Percentiles rank a stretch among this genome's conserved stretches.
phyloP scores from a whole-genome alignment of 2,329 filamentous ascomycete species.

The Elsinoe perseae region DNA sequence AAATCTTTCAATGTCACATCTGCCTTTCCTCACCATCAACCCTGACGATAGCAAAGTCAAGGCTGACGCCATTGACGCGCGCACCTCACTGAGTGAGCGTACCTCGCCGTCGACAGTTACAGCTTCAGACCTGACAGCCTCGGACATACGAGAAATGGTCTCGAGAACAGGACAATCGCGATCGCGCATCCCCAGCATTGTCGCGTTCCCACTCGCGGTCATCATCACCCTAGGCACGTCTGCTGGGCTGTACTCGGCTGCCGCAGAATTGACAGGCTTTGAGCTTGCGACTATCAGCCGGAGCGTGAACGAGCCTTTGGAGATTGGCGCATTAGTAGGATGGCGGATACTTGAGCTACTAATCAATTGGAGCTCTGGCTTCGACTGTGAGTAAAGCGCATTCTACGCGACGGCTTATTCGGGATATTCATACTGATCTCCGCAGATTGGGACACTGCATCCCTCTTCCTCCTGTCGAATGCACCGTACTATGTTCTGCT shows the following conservation, averaged over 20 bases:
- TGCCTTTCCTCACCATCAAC: conserved; percentile 26
- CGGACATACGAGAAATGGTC: conserved; percentile 10
- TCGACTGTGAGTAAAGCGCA: conserved; percentile 53
- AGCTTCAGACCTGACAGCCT: conserved; percentile 12
- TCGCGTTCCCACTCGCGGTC: conserved; percentile 40
- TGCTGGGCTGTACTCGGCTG: conserved; percentile 55
- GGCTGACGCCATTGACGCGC: conserved; percentile 19
- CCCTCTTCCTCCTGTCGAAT: conserved; percentile 56
- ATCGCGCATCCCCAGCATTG: conserved; percentile 26
- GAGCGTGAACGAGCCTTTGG: conserved; percentile 53
- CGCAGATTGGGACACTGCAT: conserved; percentile 37
- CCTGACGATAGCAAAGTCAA: conserved; percentile 24
- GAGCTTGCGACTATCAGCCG: conserved; percentile 63
- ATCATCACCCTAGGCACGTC: conserved; percentile 54
- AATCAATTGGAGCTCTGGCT: conserved; percentile 64
- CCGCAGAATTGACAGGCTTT: conserved; percentile 52
- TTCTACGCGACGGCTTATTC: neutral
- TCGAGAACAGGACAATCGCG: conserved; percentile 21
- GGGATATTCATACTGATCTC: neutral
- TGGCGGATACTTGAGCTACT: conserved; percentile 59
- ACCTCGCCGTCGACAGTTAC: conserved; percentile 16
- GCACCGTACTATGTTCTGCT: conserved; percentile 71
- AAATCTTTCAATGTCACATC: conserved; percentile 21
- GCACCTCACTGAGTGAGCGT: conserved; percentile 16
- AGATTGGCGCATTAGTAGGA: conserved; percentile 49